These are phyloP conservation scores for Crucibulum laeve DNA, from an alignment of 768 basidiomycete species.

Conservation along the genomic window DNA sequence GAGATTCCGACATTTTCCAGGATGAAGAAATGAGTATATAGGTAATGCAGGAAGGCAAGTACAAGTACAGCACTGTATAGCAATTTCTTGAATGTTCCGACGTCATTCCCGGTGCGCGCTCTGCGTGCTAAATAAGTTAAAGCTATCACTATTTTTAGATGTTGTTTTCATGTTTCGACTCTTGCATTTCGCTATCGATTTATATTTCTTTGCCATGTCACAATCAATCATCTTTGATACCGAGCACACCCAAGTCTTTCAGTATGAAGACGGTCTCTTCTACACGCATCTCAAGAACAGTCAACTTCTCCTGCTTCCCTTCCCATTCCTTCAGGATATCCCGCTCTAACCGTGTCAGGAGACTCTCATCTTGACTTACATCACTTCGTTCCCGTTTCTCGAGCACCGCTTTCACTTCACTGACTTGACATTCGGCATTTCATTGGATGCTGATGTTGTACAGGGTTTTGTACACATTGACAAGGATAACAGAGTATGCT, in stretches of 20 bases:
- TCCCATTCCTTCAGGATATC: conserved; percentile 74
- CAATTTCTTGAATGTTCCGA: no score
- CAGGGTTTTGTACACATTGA: conserved; percentile 83
- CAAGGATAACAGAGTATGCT: conserved; percentile 74
- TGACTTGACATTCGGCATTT: conserved; percentile 67
- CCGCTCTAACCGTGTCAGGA: conserved; percentile 73
- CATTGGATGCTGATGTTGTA: conserved; percentile 79
- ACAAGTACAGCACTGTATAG: no score
- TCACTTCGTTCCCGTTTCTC: conserved; percentile 80
- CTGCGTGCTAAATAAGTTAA: no score
- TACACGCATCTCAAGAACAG: conserved; percentile 77
- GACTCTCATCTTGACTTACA: conserved; percentile 69
- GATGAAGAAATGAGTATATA: no score
- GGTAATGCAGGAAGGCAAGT: no score
- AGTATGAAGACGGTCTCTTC: conserved; percentile 90
- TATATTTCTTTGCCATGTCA: no score
- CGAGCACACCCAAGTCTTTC: conserved; percentile 63
- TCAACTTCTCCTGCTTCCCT: conserved; percentile 66
- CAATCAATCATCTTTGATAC: conserved; percentile 42
- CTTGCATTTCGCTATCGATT: no score
- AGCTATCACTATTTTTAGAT: no score
- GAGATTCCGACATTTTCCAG: no score
- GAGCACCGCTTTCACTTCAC: conserved; percentile 65
- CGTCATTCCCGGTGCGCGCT: no score
- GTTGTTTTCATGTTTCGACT: no score